A percentile compares a stretch with the other conserved stretches of the same genome.
These are phyloP conservation scores for Verticillium isaacii DNA, from an alignment of 2,329 filamentous ascomycete species.

Conservation along the genomic window DNA sequence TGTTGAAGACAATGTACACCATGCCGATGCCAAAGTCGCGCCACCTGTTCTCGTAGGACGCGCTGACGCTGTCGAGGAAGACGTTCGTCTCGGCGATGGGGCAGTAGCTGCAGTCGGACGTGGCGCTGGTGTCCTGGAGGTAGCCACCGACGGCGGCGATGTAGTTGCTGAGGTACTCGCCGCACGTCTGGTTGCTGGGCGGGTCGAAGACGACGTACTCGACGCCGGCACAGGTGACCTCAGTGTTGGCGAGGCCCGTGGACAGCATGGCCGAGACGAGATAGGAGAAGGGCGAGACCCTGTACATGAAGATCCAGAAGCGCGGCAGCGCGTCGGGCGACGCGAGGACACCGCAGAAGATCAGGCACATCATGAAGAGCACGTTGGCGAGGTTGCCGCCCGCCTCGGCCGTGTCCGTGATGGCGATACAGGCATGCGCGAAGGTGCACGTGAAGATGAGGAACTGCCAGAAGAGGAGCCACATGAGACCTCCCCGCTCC, in stretches of 20 bases:
- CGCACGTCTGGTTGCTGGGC: conserved; percentile 51
- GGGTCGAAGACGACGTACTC: conserved; percentile 66
- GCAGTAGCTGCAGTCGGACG: conserved; percentile 51
- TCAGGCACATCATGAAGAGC: conserved; percentile 65
- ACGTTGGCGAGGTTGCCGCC: conserved; percentile 73
- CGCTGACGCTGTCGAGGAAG: conserved; percentile 42
- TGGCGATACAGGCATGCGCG: conserved; percentile 71
- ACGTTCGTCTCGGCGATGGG: conserved; percentile 44
- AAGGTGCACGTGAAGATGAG: conserved; percentile 80
- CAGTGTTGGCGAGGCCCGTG: conserved; percentile 62
- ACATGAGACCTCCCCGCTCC: conserved; percentile 73
- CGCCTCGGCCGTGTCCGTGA: conserved; percentile 68
- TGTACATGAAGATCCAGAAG: conserved; percentile 86
- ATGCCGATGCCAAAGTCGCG: conserved; percentile 63
- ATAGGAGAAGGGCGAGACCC: conserved; percentile 78
- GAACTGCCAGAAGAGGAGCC: conserved; percentile 71
- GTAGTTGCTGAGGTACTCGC: conserved; percentile 50
- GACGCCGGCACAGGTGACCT: conserved; percentile 61
- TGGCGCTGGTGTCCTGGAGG: conserved; percentile 43
- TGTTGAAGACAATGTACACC: conserved; percentile 55
- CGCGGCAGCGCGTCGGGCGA: conserved; percentile 56
- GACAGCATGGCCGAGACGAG: conserved; percentile 70
- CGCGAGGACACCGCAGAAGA: conserved; percentile 74
- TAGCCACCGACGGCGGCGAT: conserved; percentile 46
- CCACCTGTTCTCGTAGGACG: conserved; percentile 57